phyloP scores from a whole-genome alignment of 192 early-diverging fungal species.

The Mycoemilia scoparia region DNA sequence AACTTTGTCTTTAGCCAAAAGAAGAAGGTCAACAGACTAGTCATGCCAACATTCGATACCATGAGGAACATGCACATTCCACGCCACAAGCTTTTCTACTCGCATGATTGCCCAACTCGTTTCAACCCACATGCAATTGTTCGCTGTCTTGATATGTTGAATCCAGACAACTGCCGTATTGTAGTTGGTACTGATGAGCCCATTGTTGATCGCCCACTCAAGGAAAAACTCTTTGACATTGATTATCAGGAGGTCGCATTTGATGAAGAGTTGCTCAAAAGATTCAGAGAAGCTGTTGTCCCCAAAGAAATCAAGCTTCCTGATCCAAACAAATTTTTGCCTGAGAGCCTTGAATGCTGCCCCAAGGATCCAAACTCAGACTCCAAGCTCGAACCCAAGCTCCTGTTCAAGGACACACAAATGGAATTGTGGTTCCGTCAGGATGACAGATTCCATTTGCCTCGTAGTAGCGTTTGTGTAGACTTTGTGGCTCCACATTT shows the following conservation, averaged over 20 bases:
- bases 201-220: conserved; percentile 24
- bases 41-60: conserved; percentile 45
- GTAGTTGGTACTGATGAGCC: conserved; percentile 25
- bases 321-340: conserved; percentile 68
- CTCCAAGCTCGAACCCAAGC: conserved; percentile 6
- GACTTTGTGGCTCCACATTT: conserved; percentile 50
- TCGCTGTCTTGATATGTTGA: conserved; percentile 38
- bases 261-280: conserved; percentile 27
- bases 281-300: conserved; percentile 3
- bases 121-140: conserved; percentile 48
- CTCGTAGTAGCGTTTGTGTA: conserved; percentile 66
- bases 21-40: conserved; percentile 40
- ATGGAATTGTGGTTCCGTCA: conserved; percentile 81
- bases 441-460: conserved; percentile 84
- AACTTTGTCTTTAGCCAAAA: conserved; percentile 65
- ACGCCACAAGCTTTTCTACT: conserved; percentile 44
- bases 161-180: conserved; percentile 41
- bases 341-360: conserved; percentile 56
- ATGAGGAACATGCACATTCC: conserved; percentile 64
- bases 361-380: conserved; percentile 7
- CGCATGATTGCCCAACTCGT: conserved; percentile 42
- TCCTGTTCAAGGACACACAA: conserved; percentile 12
- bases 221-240: conserved; percentile 65
- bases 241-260: conserved; percentile 53
- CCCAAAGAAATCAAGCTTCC: conserved; percentile 51